Evolutionary conservation across 2,329 filamentous ascomycete genomes (phyloP).

Genomic region (Aspergillus floridensis): DNA sequence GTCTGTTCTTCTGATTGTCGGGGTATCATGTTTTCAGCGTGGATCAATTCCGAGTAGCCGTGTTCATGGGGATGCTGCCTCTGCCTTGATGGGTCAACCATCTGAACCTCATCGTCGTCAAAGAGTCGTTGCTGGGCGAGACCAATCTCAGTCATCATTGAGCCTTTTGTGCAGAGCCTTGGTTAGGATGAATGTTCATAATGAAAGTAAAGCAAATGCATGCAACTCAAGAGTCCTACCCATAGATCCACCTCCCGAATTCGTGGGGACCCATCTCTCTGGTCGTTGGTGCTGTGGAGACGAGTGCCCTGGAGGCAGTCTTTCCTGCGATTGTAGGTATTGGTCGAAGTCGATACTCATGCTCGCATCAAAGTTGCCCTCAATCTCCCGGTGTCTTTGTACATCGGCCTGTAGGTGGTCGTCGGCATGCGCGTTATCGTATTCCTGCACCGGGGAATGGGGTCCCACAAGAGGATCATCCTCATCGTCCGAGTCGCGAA

Average conservation of each 20-base stretch:
- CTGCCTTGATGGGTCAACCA: neutral
- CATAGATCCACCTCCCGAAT: conserved; percentile 30
- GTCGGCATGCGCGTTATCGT: conserved; percentile 9
- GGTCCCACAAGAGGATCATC: conserved; percentile 35
- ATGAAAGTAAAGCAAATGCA: neutral
- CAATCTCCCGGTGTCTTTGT: conserved; percentile 1
- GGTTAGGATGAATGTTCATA: neutral
- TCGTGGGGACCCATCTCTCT: conserved; percentile 35
- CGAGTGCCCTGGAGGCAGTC: conserved; percentile 15
- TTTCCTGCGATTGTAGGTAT: conserved; percentile 36
- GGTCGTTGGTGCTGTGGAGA: conserved; percentile 36
- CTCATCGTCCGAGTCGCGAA: conserved; percentile 47
- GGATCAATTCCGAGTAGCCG: neutral
- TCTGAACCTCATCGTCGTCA: conserved; percentile 28
- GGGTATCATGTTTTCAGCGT: neutral
- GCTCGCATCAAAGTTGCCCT: conserved; percentile 18
- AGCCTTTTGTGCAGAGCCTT: conserved; percentile 17
- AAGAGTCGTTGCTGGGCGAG: conserved; percentile 33
- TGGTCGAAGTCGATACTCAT: conserved; percentile 38
- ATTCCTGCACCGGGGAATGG: conserved; percentile 19
- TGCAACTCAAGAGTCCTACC: conserved; percentile 19
- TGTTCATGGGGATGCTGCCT: neutral
- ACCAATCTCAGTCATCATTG: conserved; percentile 36
- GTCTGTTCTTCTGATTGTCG: neutral
- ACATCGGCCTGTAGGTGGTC: neutral